Percentiles rank a stretch among this genome's conserved stretches.
Conservation (phyloP, 176 grass and related monocot species). For the Luzula sylvatica region DNA sequence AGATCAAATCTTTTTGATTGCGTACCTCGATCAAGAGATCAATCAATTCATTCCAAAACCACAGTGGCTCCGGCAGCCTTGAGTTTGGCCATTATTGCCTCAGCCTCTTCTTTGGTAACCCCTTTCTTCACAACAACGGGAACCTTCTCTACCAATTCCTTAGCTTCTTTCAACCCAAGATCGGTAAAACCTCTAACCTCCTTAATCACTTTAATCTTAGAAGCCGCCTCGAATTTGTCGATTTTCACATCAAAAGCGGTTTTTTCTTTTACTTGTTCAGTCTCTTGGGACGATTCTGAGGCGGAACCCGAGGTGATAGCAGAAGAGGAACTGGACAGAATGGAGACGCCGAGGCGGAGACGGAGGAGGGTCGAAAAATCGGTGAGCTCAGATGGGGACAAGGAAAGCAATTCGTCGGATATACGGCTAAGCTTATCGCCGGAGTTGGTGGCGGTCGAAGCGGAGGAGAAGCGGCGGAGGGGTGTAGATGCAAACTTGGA, state of each 20-base stretch:
- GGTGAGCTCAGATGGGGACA: conserved; percentile 18
- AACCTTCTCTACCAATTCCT: conserved; percentile 92
- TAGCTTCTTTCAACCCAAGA: conserved; percentile 85
- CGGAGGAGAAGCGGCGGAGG: conserved; percentile 6
- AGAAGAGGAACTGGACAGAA: background rate
- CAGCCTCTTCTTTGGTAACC: conserved; percentile 83
- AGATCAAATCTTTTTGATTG: background rate
- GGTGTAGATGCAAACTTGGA: conserved; percentile 18
- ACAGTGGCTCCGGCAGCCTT: conserved; percentile 75
- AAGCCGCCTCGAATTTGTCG: conserved; percentile 85
- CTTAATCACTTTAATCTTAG: conserved; percentile 99
- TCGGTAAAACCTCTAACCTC: conserved; percentile 88
- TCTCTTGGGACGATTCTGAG: background rate
- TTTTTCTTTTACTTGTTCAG: conserved; percentile 25
- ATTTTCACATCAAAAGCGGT: conserved; percentile 46
- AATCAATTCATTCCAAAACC: conserved; percentile 49
- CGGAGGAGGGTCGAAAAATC: conserved; percentile 22
- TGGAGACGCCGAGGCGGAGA: conserved; percentile 3
- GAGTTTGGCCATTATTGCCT: conserved; percentile 77
- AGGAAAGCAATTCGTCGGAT: conserved; percentile 4
- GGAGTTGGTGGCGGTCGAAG: conserved; percentile 1
- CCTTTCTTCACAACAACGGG: conserved; percentile 78
- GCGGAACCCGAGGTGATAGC: background rate
- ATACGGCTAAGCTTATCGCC: conserved; percentile 5
- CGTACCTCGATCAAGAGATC: background rate